Conservation (phyloP, 352 stramenopile genomes). For the Pythium inflatum region DNA sequence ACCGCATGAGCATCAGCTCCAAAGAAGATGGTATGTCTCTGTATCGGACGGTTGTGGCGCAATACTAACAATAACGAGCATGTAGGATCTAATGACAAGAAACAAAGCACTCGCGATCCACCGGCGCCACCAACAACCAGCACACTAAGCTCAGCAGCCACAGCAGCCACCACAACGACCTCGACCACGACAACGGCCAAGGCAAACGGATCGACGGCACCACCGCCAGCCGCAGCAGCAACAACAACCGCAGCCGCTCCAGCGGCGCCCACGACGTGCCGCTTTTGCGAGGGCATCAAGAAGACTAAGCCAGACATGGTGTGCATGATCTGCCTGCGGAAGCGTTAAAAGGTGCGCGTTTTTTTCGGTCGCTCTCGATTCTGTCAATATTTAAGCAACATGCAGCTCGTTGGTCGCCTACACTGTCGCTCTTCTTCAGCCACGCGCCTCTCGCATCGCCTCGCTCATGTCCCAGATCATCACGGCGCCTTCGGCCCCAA, state of each 20-base stretch:
- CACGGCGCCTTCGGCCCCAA: conserved; percentile 94
- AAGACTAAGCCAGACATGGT: not conserved
- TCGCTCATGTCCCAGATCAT: conserved; percentile 94
- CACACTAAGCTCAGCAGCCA: not conserved
- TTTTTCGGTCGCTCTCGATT: no score
- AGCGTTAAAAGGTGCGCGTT: not conserved
- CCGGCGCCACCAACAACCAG: not conserved
- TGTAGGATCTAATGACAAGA: not conserved
- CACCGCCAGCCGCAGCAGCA: not conserved
- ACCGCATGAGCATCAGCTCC: conserved; percentile 37
- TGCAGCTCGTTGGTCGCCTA: conserved; percentile 1
- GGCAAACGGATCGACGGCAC: not conserved
- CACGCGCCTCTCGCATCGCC: conserved; percentile 20
- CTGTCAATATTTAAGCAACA: conserved; percentile 30
- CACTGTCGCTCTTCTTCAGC: conserved; percentile 1
- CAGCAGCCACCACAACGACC: not conserved
- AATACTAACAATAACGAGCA: no score
- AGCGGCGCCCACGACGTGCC: not conserved
- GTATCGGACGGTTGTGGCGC: not conserved
- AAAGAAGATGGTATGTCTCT: conserved; percentile 14
- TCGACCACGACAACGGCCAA: not conserved
- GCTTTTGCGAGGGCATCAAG: conserved; percentile 25
- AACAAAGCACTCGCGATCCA: not conserved
- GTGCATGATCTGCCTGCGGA: conserved; percentile 11
- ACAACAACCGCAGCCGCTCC: not conserved